A percentile compares a stretch with the other conserved stretches of the same genome.
Evolutionary conservation across 306 rosid genomes (phyloP).

Genomic region (Inga laurina): DNA sequence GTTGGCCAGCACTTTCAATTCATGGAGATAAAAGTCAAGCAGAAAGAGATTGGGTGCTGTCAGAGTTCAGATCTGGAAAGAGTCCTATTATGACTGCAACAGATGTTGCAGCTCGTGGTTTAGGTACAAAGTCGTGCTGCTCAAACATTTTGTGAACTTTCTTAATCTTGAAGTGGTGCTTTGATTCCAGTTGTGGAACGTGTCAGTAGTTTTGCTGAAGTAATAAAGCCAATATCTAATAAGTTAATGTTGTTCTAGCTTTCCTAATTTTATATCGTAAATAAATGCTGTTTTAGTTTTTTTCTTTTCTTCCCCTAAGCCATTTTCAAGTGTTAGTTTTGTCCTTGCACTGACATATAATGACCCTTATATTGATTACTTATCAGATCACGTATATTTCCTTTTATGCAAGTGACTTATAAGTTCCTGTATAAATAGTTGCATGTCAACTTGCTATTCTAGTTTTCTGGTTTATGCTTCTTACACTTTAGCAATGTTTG

Average conservation of each 20-base stretch:
- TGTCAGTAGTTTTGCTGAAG: neutral
- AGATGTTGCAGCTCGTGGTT: conserved; percentile 98
- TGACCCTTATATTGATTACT: neutral
- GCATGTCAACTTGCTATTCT: neutral
- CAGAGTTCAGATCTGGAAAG: conserved; percentile 94
- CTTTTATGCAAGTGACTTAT: neutral
- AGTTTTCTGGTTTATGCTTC: neutral
- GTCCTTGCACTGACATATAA: neutral
- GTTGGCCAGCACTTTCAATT: conserved; percentile 99
- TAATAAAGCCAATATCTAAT: neutral
- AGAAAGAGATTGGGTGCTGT: conserved; percentile 99
- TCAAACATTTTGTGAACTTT: conserved; percentile 27
- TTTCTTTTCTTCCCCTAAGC: neutral
- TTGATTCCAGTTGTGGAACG: neutral
- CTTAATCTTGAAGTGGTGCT: conserved; percentile 22
- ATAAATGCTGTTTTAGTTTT: neutral
- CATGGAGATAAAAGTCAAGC: conserved; percentile 99
- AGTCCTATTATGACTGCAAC: conserved; percentile 99
- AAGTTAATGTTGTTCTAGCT: neutral
- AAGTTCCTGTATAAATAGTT: neutral
- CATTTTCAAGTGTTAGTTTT: neutral
- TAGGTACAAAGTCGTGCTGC: conserved; percentile 58
- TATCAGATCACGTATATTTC: neutral
- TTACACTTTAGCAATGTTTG: neutral
- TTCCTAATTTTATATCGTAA: neutral